These are phyloP conservation scores for Paecilomyces niveus DNA, from an alignment of 2,329 filamentous ascomycete genomes.

Conservation along the genomic window DNA sequence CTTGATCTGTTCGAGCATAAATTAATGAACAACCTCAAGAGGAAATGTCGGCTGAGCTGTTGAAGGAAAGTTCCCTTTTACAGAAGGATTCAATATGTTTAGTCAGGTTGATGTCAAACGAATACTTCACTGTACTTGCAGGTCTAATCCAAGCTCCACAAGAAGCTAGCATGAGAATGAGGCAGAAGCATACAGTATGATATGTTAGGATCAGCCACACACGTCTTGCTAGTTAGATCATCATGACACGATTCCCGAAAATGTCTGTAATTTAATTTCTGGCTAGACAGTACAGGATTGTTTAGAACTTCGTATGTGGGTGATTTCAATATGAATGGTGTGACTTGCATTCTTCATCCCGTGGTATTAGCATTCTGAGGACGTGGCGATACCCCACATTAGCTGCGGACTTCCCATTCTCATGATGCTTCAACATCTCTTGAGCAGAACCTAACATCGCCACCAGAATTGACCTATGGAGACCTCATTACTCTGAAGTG, in stretches of 20 bases:
- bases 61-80: too few species aligned
- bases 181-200: background rate
- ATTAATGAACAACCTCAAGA: too few species aligned
- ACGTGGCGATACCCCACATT: background rate
- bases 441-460: background rate
- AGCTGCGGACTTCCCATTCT: background rate
- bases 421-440: background rate
- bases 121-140: background rate
- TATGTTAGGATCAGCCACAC: background rate
- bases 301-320: too few species aligned
- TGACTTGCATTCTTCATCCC: background rate
- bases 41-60: too few species aligned
- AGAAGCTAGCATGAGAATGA: background rate
- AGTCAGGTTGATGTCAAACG: background rate
- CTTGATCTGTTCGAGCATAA: too few species aligned
- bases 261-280: too few species aligned
- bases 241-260: too few species aligned
- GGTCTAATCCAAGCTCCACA: background rate
- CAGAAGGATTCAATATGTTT: too few species aligned
- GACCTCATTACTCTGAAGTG: background rate
- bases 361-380: background rate
- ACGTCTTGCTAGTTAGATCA: background rate
- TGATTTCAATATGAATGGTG: too few species aligned
- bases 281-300: too few species aligned
- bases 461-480: background rate